A percentile compares a stretch with the other conserved stretches of the same genome.
Conservation (phyloP, 805 yeast species). For the Metschnikowia borealis region DNA sequence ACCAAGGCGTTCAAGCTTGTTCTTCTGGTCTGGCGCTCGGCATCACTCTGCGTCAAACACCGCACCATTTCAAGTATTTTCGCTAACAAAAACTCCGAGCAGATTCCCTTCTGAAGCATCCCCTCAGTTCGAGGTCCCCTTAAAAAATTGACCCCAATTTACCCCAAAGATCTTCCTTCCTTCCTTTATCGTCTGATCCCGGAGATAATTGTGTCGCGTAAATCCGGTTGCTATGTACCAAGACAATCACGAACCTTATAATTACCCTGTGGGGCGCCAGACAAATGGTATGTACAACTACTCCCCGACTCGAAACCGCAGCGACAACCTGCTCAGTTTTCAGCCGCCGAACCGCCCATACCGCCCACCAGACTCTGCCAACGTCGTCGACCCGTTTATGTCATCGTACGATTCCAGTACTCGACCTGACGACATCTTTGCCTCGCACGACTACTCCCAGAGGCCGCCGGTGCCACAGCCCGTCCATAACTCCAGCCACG, state of each 20-base stretch:
- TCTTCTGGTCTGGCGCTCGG: background rate
- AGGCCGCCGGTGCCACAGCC: slow-evolving; percentile 9
- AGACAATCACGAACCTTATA: background rate
- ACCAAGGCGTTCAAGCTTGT: background rate
- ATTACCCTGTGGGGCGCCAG: slow-evolving; percentile 9
- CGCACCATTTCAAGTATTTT: background rate
- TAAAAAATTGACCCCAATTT: background rate
- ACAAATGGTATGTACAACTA: slow-evolving; percentile 15
- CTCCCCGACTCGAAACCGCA: slow-evolving; percentile 7
- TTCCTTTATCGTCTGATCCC: background rate
- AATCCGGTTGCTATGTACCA: background rate
- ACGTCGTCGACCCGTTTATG: slow-evolving; percentile 12
- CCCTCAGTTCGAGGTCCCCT: background rate
- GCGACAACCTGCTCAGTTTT: slow-evolving; percentile 14
- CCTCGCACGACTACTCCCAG: slow-evolving; percentile 6
- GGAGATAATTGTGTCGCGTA: background rate
- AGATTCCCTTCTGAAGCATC: too few species aligned
- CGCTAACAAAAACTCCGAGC: background rate
- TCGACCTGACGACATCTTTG: slow-evolving; percentile 15
- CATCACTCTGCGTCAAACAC: background rate
- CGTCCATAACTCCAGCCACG: slow-evolving; percentile 4
- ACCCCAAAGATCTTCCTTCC: background rate
- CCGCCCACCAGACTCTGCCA: background rate
- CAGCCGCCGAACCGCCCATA: slow-evolving; percentile 14
- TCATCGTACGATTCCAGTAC: slow-evolving; percentile 14